Conservation (phyloP, 129 eudicot genomes). For the Flaveria robusta region DNA sequence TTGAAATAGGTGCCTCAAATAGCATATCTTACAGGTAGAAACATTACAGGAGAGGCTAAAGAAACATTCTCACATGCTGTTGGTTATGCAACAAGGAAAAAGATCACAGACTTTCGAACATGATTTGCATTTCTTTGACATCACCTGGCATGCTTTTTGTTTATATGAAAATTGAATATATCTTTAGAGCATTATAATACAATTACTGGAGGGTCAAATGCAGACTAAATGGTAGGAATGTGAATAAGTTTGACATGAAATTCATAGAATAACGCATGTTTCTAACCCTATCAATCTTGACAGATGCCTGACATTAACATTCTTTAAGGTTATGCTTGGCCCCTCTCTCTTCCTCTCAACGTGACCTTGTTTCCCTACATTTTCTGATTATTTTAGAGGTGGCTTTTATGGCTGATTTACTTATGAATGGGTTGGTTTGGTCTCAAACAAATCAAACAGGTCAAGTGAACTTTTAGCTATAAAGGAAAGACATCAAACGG, state of each 20-base stretch:
- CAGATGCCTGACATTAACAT: not conserved
- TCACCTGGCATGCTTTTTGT: not conserved
- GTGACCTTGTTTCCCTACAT: not conserved
- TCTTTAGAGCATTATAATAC: not conserved
- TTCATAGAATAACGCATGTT: not conserved
- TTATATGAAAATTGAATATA: not conserved
- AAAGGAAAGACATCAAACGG: not conserved
- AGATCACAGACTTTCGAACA: not conserved
- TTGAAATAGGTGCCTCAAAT: not conserved
- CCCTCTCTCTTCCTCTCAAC: not conserved
- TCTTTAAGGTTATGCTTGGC: slow-evolving; percentile 4
- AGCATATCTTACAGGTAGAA: not conserved
- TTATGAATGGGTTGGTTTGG: not conserved
- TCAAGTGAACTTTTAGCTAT: not conserved
- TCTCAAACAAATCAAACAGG: not conserved
- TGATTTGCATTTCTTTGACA: not conserved
- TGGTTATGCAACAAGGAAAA: not conserved
- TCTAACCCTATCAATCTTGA: not conserved
- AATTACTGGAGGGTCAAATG: not conserved
- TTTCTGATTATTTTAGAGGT: not conserved
- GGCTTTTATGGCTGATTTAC: not conserved
- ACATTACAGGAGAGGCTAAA: slow-evolving; percentile 5
- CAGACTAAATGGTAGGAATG: not conserved
- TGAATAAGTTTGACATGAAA: not conserved
- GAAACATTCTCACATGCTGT: not conserved